Conservation (phyloP, 2,329 filamentous ascomycete species). For the Ilyonectria destructans region DNA sequence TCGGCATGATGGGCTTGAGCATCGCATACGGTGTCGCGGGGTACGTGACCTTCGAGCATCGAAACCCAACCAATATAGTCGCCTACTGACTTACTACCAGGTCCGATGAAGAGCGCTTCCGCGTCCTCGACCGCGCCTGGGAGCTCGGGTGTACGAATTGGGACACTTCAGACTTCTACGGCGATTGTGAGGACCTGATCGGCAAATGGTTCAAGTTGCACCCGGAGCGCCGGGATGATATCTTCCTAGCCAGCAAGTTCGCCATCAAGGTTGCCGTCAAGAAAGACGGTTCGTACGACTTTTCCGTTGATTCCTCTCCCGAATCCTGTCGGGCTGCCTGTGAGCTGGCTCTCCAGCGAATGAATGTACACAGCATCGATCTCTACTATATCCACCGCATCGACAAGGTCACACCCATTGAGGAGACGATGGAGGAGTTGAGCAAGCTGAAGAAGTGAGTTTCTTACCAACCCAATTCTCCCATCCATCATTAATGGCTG, state of each 20-base stretch:
- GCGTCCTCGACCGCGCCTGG: conserved; percentile 64
- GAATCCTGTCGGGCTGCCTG: too few relatives aligned
- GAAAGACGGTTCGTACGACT: conserved; percentile 21
- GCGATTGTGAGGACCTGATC: conserved; percentile 61
- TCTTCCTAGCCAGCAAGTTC: conserved; percentile 61
- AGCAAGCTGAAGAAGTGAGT: conserved; percentile 59
- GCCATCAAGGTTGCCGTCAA: conserved; percentile 6
- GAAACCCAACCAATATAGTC: too few relatives aligned
- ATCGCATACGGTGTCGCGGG: conserved; percentile 15
- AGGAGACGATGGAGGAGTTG: conserved; percentile 17
- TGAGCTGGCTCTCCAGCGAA: too few relatives aligned
- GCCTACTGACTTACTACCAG: too few relatives aligned
- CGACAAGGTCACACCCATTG: too few relatives aligned
- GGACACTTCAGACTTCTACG: conserved; percentile 64
- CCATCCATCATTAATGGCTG: too few relatives aligned
- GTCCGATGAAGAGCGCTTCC: conserved; percentile 63
- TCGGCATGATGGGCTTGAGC: conserved; percentile 39
- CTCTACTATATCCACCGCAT: too few relatives aligned
- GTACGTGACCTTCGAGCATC: too few relatives aligned
- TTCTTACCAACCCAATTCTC: accelerated
- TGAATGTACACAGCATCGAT: too few relatives aligned
- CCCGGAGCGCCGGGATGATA: conserved; percentile 60
- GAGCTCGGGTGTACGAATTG: conserved; percentile 64
- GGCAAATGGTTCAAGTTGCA: conserved; percentile 63
- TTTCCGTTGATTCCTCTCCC: too few relatives aligned